Evolutionary conservation across 1,139 yeast species (phyloP).

Genomic region (Sugiyamaella xylanicola): DNA sequence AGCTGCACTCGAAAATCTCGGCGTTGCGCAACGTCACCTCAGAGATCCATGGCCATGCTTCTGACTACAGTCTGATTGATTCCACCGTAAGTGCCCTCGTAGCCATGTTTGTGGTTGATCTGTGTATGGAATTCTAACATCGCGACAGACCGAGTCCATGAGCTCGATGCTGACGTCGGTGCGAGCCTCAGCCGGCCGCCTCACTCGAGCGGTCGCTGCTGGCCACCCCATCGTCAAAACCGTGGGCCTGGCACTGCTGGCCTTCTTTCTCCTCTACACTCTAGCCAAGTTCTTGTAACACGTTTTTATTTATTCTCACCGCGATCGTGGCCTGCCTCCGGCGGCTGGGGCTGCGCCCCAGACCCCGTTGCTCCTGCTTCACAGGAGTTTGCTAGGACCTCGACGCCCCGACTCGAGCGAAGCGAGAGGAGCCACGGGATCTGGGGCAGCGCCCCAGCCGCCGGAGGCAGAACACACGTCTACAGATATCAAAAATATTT

Average conservation of each 20-base stretch:
- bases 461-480: not conserved
- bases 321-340: not conserved
- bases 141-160: slow-evolving; percentile 49
- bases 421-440: not conserved
- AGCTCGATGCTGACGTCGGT: slow-evolving; percentile 61
- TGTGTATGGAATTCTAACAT: not conserved
- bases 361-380: not conserved
- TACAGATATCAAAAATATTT: not conserved
- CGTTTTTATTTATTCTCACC: slow-evolving; percentile 3
- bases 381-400: not conserved
- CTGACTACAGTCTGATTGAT: slow-evolving; percentile 60
- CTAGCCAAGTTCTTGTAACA: slow-evolving; percentile 56
- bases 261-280: slow-evolving; percentile 68
- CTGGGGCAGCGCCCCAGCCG: not conserved
- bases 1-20: slow-evolving; percentile 61
- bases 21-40: slow-evolving; percentile 62
- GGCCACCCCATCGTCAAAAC: slow-evolving; percentile 61
- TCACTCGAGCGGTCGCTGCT: slow-evolving; percentile 59
- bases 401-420: not conserved
- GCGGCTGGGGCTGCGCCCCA: not conserved
- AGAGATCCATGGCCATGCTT: slow-evolving; percentile 64
- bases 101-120: not conserved
- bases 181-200: slow-evolving; percentile 64
- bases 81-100: slow-evolving; percentile 33
- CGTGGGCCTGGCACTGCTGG: slow-evolving; percentile 59